Evolutionary conservation across 768 basidiomycete genomes (phyloP).

Genomic region (Imleria badia): DNA sequence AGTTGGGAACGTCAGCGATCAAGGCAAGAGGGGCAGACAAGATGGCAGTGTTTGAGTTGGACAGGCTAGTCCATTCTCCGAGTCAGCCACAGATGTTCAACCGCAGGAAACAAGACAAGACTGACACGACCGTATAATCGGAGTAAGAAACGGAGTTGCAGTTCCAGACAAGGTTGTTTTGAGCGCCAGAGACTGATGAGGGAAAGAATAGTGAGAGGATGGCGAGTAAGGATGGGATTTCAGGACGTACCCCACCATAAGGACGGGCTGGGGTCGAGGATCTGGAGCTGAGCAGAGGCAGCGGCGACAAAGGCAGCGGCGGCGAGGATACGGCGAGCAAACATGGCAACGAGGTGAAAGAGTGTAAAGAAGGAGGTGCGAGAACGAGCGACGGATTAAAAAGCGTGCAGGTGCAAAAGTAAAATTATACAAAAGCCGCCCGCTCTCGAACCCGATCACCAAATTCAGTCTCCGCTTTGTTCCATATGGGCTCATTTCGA

Average conservation of each 20-base stretch:
- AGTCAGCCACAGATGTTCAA: constrained; percentile 7
- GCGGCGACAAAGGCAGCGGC: constrained; percentile 41
- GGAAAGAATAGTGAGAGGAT: not conserved
- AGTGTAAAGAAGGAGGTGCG: constrained; percentile 10
- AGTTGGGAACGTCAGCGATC: constrained; percentile 53
- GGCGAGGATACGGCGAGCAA: constrained; percentile 33
- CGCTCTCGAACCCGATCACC: not conserved
- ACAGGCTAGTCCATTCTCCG: constrained; percentile 34
- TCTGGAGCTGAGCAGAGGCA: constrained; percentile 38
- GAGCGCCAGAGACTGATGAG: constrained; percentile 49
- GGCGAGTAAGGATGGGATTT: not conserved
- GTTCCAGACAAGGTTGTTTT: constrained; percentile 60
- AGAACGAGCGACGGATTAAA: constrained; percentile 27
- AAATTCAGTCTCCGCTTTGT: constrained; percentile 27
- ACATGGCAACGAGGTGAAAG: constrained; percentile 30
- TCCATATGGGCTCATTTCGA: too few relatives aligned
- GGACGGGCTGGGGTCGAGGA: constrained; percentile 45
- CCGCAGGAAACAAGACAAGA: constrained; percentile 2
- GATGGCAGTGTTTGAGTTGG: constrained; percentile 43
- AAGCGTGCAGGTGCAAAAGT: constrained; percentile 4
- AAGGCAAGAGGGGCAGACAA: constrained; percentile 38
- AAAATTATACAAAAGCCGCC: constrained; percentile 7
- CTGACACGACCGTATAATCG: constrained; percentile 50
- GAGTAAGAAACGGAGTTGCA: constrained; percentile 43
- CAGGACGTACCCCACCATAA: constrained; percentile 61